These are phyloP conservation scores for Vanrija sp. DNA, from an alignment of 1,284 basidiomycete genomes.

Conservation along the genomic window DNA sequence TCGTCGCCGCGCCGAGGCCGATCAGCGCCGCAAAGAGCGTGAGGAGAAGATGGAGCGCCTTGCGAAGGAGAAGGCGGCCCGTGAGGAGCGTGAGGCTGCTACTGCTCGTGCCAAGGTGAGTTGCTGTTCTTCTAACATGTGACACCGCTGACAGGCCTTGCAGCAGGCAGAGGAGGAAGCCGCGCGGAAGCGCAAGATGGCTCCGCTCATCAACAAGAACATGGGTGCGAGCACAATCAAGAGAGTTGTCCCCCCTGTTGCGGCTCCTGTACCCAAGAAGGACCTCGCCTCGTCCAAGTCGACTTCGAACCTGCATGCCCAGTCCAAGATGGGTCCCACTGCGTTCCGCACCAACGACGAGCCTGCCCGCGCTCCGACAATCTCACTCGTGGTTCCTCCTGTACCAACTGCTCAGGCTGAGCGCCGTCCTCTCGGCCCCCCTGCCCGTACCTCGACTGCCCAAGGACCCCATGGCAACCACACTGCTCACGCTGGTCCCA, in stretches of 20 bases:
- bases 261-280: slow-evolving; percentile 15
- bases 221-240: slow-evolving; percentile 5
- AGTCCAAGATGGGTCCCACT: slow-evolving; percentile 23
- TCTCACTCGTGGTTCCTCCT: too few relatives aligned
- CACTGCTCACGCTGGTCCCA: slow-evolving; percentile 9
- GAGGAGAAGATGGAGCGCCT: slow-evolving; percentile 32
- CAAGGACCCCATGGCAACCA: background rate
- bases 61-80: slow-evolving; percentile 35
- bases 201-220: slow-evolving; percentile 24
- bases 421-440: slow-evolving; percentile 33
- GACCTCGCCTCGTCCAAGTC: slow-evolving; percentile 19
- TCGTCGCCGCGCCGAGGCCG: slow-evolving; percentile 47
- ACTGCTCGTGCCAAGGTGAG: slow-evolving; percentile 31
- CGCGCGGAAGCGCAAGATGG: slow-evolving; percentile 48
- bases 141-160: background rate
- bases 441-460: slow-evolving; percentile 24
- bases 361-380: slow-evolving; percentile 26
- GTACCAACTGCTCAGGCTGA: background rate
- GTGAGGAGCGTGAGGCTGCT: slow-evolving; percentile 31
- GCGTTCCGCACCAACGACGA: slow-evolving; percentile 22
- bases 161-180: slow-evolving; percentile 42
- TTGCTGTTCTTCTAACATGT: background rate
- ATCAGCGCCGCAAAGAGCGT: slow-evolving; percentile 45
- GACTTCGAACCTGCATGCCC: background rate
- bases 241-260: slow-evolving; percentile 4